These are phyloP conservation scores for Akanthomyces muscarius DNA, from an alignment of 2,329 filamentous ascomycete genomes.

Conservation along the genomic window DNA sequence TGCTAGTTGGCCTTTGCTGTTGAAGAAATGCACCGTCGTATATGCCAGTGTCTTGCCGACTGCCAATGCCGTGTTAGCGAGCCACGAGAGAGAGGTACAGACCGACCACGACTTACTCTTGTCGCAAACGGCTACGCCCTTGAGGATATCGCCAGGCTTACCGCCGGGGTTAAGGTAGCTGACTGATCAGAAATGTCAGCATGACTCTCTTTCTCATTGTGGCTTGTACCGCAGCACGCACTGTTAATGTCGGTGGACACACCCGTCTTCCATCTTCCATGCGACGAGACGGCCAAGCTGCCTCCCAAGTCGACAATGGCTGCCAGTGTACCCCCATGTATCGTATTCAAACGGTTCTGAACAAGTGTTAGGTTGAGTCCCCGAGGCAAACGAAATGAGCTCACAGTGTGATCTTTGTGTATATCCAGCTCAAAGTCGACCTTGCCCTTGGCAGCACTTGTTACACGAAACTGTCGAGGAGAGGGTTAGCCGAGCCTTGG, in stretches of 20 bases:
- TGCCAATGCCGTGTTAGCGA: conserved; percentile 25
- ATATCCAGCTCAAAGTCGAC: conserved; percentile 77
- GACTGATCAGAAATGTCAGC: conserved; percentile 38
- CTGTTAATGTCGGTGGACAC: conserved; percentile 64
- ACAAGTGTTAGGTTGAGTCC: not conserved
- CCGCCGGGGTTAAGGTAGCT: conserved; percentile 59
- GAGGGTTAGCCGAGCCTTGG: not conserved
- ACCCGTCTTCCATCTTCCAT: conserved; percentile 58
- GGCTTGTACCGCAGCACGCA: conserved; percentile 24
- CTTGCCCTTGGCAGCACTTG: conserved; percentile 58
- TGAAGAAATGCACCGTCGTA: conserved; percentile 56
- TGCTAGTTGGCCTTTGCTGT: conserved; percentile 54
- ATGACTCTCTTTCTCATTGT: not conserved
- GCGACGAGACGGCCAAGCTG: conserved; percentile 62
- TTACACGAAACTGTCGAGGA: conserved; percentile 58
- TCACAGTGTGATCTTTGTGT: conserved; percentile 68
- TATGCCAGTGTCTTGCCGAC: conserved; percentile 63
- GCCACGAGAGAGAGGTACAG: too few relatives aligned
- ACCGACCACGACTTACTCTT: conserved; percentile 44
- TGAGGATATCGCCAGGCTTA: conserved; percentile 52
- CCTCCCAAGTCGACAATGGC: conserved; percentile 67
- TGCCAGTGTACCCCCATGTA: conserved; percentile 76
- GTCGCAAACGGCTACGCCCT: conserved; percentile 55
- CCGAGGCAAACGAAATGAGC: too few relatives aligned
- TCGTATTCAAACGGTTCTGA: conserved; percentile 70